Base-by-base conservation (phyloP, 441 rosid genomes). In the Arabidopsis lyrata region DNA sequence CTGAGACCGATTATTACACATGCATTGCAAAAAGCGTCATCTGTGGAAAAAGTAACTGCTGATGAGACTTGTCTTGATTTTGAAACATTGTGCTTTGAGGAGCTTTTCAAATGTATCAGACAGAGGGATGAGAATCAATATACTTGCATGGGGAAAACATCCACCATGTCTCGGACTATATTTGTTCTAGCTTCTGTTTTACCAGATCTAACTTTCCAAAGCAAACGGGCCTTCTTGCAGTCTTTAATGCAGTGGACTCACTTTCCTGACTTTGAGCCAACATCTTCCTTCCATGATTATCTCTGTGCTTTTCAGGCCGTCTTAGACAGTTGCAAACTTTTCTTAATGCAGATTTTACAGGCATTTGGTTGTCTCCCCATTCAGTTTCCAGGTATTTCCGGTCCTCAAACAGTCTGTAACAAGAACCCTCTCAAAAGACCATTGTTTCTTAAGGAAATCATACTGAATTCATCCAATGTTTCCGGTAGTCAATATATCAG, bases 1-100 rank as follows among this genome's bases (percentile, higher is more conserved):
- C 78, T 92, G 77, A 87, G 86, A 84, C 97, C 97, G 34, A 87
- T 92, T 65, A 87, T 92, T 62, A 86, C 93, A 45, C 85, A 88
- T 82, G 84, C 97, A 38, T 80, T 92, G 68, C 73, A 53, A 49
- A 88, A 86, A 80, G 87, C 77, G 31, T 83, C 87, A 52, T 83
- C 82, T 73, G 93, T 84, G 78, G 93, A 86, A 74, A 81, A 77
- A 69, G 32, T 68, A 10, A 50, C 79, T 62, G 78, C 77, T 75
- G 87, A 84, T 72, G 88, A 88, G 73, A 72, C 86, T 16, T 87
- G 92, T 73, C 88, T 83, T 60, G 84, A 83, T 80, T 92, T 90
- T 62, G 97, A 92, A 77, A 85, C 92, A 22, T 71, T 92, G 58
- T 92, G 97, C 85, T 92, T 90, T 71, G 83, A 85, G 72, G 92